Conservation (phyloP, 2,329 filamentous ascomycete genomes). For the Fonsecaea monophora region DNA sequence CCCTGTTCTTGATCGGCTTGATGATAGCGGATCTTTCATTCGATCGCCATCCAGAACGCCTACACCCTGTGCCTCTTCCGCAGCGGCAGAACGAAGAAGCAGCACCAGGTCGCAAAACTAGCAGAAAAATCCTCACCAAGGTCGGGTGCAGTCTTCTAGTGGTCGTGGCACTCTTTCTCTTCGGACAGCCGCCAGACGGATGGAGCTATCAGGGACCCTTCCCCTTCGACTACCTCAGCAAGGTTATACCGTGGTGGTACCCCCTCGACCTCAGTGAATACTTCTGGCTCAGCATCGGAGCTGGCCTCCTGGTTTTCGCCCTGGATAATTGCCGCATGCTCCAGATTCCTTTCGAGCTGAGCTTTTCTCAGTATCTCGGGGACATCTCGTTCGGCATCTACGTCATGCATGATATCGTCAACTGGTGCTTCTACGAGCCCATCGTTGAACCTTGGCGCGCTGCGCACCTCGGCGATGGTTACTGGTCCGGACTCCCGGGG, state of each 20-base stretch:
- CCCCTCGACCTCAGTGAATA: constrained; percentile 39
- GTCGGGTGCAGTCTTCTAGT: constrained; percentile 13
- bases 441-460: constrained; percentile 25
- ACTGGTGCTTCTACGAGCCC: constrained; percentile 23
- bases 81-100: constrained; percentile 6
- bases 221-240: constrained; percentile 16
- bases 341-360: constrained; percentile 52
- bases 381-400: constrained; percentile 57
- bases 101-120: constrained; percentile 1
- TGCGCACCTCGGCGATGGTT: constrained; percentile 26
- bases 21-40: constrained; percentile 29
- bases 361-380: constrained; percentile 54
- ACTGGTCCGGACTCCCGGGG: constrained; percentile 30
- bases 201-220: constrained; percentile 10
- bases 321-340: constrained; percentile 52
- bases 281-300: constrained; percentile 50
- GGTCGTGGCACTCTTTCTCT: constrained; percentile 23
- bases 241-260: constrained; percentile 27
- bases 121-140: not conserved
- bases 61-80: constrained; percentile 23
- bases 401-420: constrained; percentile 48
- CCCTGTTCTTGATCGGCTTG: constrained; percentile 29
- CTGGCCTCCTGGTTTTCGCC: constrained; percentile 50
- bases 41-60: constrained; percentile 28
- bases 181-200: constrained; percentile 20